phyloP scores from a whole-genome alignment of 352 stramenopile genomes.

The Globisporangium mamillatum region DNA sequence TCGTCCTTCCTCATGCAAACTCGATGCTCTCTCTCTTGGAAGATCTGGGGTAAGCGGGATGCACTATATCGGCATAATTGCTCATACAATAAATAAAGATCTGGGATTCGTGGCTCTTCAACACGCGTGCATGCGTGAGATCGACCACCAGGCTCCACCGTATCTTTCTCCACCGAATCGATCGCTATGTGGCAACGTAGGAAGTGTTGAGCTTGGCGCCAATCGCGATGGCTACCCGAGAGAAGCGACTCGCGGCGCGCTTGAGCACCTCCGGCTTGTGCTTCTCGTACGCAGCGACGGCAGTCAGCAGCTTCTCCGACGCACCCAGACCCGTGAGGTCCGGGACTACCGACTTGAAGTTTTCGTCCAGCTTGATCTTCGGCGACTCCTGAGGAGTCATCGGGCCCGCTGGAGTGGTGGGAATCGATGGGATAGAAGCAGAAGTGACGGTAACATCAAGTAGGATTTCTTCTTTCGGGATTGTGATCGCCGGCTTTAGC shows the following conservation, averaged over 20 bases:
- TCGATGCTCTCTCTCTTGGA: background rate
- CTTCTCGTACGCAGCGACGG: constrained; percentile 79
- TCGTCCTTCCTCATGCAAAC: background rate
- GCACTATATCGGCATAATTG: background rate
- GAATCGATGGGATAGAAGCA: background rate
- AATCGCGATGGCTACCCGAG: constrained; percentile 66
- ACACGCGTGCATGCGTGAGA: background rate
- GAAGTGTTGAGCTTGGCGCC: constrained; percentile 76
- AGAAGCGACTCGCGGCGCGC: constrained; percentile 55
- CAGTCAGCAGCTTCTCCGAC: constrained; percentile 76
- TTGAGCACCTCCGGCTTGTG: constrained; percentile 79
- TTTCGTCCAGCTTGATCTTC: constrained; percentile 39
- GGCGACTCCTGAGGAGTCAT: constrained; percentile 17
- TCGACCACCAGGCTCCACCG: background rate
- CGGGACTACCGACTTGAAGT: constrained; percentile 67
- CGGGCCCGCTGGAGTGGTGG: constrained; percentile 1
- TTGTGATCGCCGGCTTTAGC: constrained; percentile 13
- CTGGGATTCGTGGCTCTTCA: background rate
- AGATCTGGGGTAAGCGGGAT: background rate
- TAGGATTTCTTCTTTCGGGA: constrained; percentile 5
- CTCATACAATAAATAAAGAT: constrained; percentile 16
- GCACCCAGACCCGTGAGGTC: constrained; percentile 70
- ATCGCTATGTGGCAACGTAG: constrained; percentile 33
- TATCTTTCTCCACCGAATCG: background rate
- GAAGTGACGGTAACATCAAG: background rate